phyloP scores from a whole-genome alignment of 31 red algal species.

The Asparagopsis taxiformis region DNA sequence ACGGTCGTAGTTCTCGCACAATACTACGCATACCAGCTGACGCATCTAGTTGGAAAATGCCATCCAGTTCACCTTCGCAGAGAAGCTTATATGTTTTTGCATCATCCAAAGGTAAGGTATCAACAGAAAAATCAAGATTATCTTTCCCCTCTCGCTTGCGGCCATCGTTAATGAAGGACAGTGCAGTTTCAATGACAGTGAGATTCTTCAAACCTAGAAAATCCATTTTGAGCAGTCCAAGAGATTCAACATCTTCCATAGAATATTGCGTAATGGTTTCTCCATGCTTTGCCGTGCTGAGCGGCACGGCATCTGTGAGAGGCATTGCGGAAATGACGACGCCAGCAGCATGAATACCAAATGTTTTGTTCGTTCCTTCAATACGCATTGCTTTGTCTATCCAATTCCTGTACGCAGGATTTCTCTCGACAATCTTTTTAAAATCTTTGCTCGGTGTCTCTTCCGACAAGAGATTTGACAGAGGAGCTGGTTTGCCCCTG shows the following conservation, averaged over 20 bases:
- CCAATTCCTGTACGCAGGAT: conserved; percentile 42
- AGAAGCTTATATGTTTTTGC: conserved; percentile 81
- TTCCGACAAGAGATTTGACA: conserved; percentile 66
- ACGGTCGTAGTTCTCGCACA: conserved; percentile 42
- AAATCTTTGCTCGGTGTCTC: conserved; percentile 63
- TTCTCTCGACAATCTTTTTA: conserved; percentile 29
- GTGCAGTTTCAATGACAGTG: conserved; percentile 69
- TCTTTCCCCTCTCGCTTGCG: conserved; percentile 24
- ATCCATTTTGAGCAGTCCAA: conserved; percentile 88
- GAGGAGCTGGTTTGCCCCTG: conserved; percentile 79
- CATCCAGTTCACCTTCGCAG: conserved; percentile 78
- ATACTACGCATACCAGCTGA: conserved; percentile 61
- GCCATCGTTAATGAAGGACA: conserved; percentile 64
- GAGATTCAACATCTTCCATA: conserved; percentile 65
- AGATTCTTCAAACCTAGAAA: conserved; percentile 82
- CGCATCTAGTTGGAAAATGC: conserved; percentile 92
- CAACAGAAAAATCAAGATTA: conserved; percentile 65
- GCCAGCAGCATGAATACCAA: not conserved
- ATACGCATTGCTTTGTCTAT: conserved; percentile 82
- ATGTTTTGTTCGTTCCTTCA: conserved; percentile 53
- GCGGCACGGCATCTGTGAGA: conserved; percentile 34
- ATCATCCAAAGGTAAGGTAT: conserved; percentile 69
- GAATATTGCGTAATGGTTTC: conserved; percentile 57
- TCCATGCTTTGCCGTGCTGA: conserved; percentile 53
- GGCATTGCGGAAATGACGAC: not conserved